Base-by-base conservation (phyloP, 2,329 filamentous ascomycete genomes). In the Cladosporium sp. region DNA sequence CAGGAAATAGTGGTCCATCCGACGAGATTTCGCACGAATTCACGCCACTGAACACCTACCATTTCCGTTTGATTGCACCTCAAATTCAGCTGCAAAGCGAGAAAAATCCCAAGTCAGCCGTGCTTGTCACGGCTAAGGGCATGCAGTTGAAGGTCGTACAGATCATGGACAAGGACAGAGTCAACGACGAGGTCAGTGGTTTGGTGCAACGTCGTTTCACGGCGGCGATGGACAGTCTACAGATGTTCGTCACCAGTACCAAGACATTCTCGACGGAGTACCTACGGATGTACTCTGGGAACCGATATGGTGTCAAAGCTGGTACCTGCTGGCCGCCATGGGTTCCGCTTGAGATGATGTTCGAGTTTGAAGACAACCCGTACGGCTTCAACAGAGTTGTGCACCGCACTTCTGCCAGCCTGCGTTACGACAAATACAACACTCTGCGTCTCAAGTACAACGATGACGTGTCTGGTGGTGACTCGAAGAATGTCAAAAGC, bases 31-130 rank as follows among this genome's bases (percentile, higher is more conserved):
- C 92, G 0, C 84, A 89, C 19, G 92, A 96, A 59, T 99, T 96
- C 68, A 88, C 87, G 12, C 86, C 94, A 0, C 90, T 96, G 69
- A 97, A 94, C 72, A 93, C 89, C 66, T 99, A 97, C 73, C 91
- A 97, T 69, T 84, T 99, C 62, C 89, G 92, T 38, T 83, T 99
- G 40, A 97, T 99, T 67, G 94, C 93, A 5, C 94, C 94, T 14
- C 94, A 99, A 72, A 97, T 99, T 60, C 94, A 99, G 72, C 82
- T 99, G 45, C 93, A 99, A 71, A 97, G 94, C 72, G 94, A 99
- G 70, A 97, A 97, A 80, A 97, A 99, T 73, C 88, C 88, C 62
- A 96, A 96, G 73, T 89, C 96, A 59, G 94, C 95, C n/a, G 89
- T 97, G 5, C 81, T 99, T n/a, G 87, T 97, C 49, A 94, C 93